phyloP scores from a whole-genome alignment of 2,329 filamentous ascomycete genomes.

The Alternaria incomplexa region DNA sequence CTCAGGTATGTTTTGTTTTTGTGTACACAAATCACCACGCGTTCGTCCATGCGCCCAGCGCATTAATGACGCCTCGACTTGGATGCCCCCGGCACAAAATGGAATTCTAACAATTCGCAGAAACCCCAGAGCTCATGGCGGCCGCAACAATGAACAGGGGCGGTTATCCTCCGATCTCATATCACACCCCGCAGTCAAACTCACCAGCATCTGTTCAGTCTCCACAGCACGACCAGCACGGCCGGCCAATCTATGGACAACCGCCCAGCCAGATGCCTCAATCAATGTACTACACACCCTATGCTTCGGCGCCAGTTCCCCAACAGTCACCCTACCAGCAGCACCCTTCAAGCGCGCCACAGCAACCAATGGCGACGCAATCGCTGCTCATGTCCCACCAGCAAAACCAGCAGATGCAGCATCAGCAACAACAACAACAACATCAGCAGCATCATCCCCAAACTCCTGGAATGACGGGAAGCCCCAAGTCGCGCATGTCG shows the following conservation, averaged over 20 bases:
- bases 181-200: conserved; percentile 94
- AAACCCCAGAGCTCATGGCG: conserved; percentile 74
- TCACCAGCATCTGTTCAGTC: conserved; percentile 93
- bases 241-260: conserved; percentile 80
- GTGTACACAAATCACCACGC: conserved; percentile 3
- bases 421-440: conserved; percentile 49
- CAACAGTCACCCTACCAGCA: conserved; percentile 64
- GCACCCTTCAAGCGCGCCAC: conserved; percentile 62
- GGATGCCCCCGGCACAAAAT: conserved; percentile 10
- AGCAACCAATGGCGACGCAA: conserved; percentile 59
- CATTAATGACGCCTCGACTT: conserved; percentile 15
- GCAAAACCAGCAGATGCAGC: conserved; percentile 49
- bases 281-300: conserved; percentile 76
- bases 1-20: conserved; percentile 54
- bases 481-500: conserved; percentile 57
- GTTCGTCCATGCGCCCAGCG: conserved; percentile 14
- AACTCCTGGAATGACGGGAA: conserved; percentile 68
- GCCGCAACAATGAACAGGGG: conserved; percentile 70
- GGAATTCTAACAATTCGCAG: conserved; percentile 64
- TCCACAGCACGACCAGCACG: conserved; percentile 87
- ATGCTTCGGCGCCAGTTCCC: conserved; percentile 55
- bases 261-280: conserved; percentile 79
- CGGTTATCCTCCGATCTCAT: conserved; percentile 79
- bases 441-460: conserved; percentile 53
- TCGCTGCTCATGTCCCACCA: conserved; percentile 61